phyloP scores from a whole-genome alignment of 2,329 filamentous ascomycete genomes.

The Fusarium sp. region DNA sequence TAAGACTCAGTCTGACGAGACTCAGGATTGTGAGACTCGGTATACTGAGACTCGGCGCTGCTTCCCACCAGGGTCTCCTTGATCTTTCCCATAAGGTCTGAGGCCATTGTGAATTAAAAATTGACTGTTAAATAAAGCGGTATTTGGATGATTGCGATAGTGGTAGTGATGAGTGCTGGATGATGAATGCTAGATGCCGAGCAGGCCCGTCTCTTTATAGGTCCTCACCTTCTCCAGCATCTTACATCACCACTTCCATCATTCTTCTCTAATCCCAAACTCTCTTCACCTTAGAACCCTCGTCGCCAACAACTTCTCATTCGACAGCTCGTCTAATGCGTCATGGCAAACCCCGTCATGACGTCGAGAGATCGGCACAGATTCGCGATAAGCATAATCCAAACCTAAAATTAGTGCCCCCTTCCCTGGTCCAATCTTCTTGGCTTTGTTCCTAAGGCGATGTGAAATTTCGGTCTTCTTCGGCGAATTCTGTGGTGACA shows the following conservation, averaged over 20 bases:
- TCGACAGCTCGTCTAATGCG: constrained; percentile 21
- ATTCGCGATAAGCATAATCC: constrained; percentile 41
- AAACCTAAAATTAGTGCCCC: constrained; percentile 27
- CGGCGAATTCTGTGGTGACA: constrained; percentile 4
- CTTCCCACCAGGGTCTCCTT: constrained; percentile 37
- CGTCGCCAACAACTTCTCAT: constrained; percentile 12
- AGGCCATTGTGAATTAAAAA: constrained; percentile 17
- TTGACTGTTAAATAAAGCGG: neutral
- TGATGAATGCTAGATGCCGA: neutral
- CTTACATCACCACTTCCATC: constrained; percentile 5
- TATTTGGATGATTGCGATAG: neutral
- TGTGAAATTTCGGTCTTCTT: neutral
- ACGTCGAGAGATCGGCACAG: constrained; percentile 36
- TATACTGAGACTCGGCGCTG: constrained; percentile 6
- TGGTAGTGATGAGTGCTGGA: neutral
- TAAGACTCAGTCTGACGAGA: too few relatives aligned
- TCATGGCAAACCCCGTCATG: constrained; percentile 32
- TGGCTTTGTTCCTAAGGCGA: constrained; percentile 17
- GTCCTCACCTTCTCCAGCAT: neutral
- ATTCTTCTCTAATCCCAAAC: constrained; percentile 12
- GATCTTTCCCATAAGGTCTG: constrained; percentile 38
- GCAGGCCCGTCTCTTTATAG: neutral
- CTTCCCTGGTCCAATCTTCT: neutral
- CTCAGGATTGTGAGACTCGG: neutral
- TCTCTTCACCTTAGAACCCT: neutral